Percentiles rank a stretch among this genome's conserved stretches.
phyloP scores from a whole-genome alignment of 306 rosid genomes.

The cucumber (Cucumis sativus) region DNA sequence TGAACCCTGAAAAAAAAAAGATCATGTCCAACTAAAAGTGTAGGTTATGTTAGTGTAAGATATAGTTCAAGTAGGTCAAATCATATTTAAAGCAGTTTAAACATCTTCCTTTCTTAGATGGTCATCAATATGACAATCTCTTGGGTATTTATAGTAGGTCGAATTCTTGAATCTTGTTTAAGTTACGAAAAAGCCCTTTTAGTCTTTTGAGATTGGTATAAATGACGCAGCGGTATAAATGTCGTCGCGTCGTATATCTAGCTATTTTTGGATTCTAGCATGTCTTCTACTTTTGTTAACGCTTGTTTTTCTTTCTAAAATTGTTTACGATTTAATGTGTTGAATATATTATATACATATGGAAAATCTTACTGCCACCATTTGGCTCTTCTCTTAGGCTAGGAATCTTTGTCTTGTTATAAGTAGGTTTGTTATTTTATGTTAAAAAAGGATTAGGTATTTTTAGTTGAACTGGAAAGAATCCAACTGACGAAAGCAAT shows the following conservation, averaged over 20 bases:
- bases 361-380: background rate
- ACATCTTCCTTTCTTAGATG: background rate
- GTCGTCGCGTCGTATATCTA: background rate
- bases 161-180: background rate
- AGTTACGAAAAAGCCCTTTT: background rate
- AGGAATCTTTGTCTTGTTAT: background rate
- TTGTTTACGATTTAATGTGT: background rate
- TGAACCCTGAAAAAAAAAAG: background rate
- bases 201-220: background rate
- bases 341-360: background rate
- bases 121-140: background rate
- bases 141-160: conserved; percentile 1
- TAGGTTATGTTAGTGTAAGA: background rate
- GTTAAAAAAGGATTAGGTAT: background rate
- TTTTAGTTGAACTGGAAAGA: background rate
- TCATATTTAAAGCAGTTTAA: background rate
- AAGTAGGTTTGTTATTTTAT: background rate
- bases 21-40: background rate
- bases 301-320: background rate
- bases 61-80: background rate
- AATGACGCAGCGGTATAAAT: background rate
- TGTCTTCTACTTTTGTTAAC: background rate
- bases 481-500: background rate
- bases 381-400: background rate
- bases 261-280: background rate